Percentiles rank a stretch among this genome's conserved stretches.
Conservation (phyloP, 768 basidiomycete species). For the Suillus decipiens region DNA sequence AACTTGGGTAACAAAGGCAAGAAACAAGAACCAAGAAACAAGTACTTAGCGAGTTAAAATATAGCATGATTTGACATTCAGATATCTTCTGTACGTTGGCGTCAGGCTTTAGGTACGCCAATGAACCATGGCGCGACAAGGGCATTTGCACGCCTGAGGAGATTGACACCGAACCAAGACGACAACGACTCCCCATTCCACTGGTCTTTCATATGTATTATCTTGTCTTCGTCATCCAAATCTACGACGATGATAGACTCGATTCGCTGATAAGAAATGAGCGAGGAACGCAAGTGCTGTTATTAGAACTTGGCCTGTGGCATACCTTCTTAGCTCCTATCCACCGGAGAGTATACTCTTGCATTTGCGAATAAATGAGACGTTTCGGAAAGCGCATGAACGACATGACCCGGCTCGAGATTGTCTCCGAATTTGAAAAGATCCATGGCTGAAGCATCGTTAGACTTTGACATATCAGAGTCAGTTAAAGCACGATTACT, state of each 20-base stretch:
- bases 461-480: slow-evolving; percentile 1
- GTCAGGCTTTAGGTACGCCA: slow-evolving; percentile 42
- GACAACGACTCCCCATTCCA: slow-evolving; percentile 60
- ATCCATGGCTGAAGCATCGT: slow-evolving; percentile 48
- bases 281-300: background rate
- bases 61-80: background rate
- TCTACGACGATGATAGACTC: slow-evolving; percentile 65
- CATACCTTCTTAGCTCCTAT: slow-evolving; percentile 53
- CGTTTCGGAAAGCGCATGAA: slow-evolving; percentile 61
- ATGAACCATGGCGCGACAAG: slow-evolving; percentile 56
- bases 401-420: slow-evolving; percentile 57
- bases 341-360: slow-evolving; percentile 59
- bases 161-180: slow-evolving; percentile 45
- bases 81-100: background rate
- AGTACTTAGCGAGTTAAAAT: background rate
- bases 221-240: slow-evolving; percentile 65
- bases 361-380: slow-evolving; percentile 58
- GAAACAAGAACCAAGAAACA: background rate
- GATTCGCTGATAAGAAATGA: slow-evolving; percentile 42
- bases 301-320: background rate
- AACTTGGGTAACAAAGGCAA: background rate
- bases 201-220: slow-evolving; percentile 57
- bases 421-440: slow-evolving; percentile 49
- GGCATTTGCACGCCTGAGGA: slow-evolving; percentile 52
- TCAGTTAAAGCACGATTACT: slow-evolving; percentile 16